phyloP scores from a whole-genome alignment of 495 filamentous ascomycete species.

The Parathielavia appendiculata region DNA sequence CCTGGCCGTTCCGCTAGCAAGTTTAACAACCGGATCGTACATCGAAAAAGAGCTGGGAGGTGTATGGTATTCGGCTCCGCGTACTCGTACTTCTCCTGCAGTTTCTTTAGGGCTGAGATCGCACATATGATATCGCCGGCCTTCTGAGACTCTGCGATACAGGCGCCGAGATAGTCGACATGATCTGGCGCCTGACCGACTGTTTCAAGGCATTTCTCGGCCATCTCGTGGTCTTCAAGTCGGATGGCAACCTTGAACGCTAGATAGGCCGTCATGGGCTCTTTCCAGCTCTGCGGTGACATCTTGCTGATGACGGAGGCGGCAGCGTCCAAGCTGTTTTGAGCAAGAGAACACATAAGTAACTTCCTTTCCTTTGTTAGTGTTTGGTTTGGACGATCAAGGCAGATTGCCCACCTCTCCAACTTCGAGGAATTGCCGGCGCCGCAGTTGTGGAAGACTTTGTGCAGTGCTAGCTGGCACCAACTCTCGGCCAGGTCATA shows the following conservation, averaged over 20 bases:
- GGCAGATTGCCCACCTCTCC: conserved; percentile 40
- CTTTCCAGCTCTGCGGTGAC: conserved; percentile 50
- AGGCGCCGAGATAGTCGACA: conserved; percentile 65
- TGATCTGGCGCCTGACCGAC: conserved; percentile 46
- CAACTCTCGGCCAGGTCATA: conserved; percentile 57
- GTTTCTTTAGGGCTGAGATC: conserved; percentile 52
- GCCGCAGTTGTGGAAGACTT: conserved; percentile 59
- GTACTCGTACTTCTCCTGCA: conserved; percentile 53
- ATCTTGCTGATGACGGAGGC: conserved; percentile 54
- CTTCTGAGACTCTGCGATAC: conserved; percentile 68
- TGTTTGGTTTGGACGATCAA: background rate
- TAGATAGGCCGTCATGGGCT: conserved; percentile 63
- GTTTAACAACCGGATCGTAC: conserved; percentile 56
- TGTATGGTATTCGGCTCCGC: conserved; percentile 50
- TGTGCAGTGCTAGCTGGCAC: conserved; percentile 66
- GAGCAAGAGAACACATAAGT: conserved; percentile 59
- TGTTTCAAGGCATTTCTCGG: conserved; percentile 50
- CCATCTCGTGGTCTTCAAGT: conserved; percentile 53
- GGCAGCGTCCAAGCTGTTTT: conserved; percentile 49
- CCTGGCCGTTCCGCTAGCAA: conserved; percentile 45
- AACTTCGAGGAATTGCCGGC: conserved; percentile 61
- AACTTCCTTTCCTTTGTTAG: conserved; percentile 53
- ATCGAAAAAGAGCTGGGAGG: conserved; percentile 62
- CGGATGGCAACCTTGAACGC: conserved; percentile 69
- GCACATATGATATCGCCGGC: conserved; percentile 54